Percentiles rank a stretch among this genome's conserved stretches.
Conservation (phyloP, 1,139 yeast genomes). For the Lodderomyces jiufengensis region DNA sequence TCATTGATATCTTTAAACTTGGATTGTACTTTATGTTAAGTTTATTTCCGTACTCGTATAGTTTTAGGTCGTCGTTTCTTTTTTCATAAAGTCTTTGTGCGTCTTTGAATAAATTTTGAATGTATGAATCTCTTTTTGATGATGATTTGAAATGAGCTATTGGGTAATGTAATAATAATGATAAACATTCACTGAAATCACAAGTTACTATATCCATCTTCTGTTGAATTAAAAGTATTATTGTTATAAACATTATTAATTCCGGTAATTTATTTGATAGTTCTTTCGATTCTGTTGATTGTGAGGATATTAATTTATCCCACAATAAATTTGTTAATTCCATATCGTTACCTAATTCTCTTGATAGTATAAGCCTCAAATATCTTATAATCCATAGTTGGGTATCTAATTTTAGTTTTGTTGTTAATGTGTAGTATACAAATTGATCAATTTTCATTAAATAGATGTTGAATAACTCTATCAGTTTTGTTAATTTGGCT, state of each 20-base stretch:
- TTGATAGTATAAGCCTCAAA: constrained; percentile 51
- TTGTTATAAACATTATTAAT: constrained; percentile 33
- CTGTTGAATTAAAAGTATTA: constrained; percentile 49
- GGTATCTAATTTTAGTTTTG: constrained; percentile 52
- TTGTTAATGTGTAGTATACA: constrained; percentile 40
- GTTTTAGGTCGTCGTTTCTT: constrained; percentile 34
- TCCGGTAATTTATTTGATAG: constrained; percentile 27
- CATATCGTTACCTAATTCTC: constrained; percentile 54
- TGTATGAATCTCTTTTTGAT: constrained; percentile 17
- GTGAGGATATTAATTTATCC: constrained; percentile 53
- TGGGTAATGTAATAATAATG: constrained; percentile 59
- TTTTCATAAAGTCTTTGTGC: constrained; percentile 27
- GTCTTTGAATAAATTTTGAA: constrained; percentile 27
- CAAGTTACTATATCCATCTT: constrained; percentile 47
- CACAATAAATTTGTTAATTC: constrained; percentile 45
- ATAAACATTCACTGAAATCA: constrained; percentile 63
- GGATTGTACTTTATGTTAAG: constrained; percentile 37
- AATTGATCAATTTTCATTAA: constrained; percentile 48
- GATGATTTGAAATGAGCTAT: constrained; percentile 17
- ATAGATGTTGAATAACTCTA: constrained; percentile 44
- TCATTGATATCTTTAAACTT: constrained; percentile 32
- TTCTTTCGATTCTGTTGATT: constrained; percentile 13
- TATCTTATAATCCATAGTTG: constrained; percentile 69
- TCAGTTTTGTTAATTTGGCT: constrained; percentile 36
- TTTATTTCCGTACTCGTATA: constrained; percentile 39